phyloP scores from a whole-genome alignment of 495 filamentous ascomycete genomes.

The Choiromyces venosus region DNA sequence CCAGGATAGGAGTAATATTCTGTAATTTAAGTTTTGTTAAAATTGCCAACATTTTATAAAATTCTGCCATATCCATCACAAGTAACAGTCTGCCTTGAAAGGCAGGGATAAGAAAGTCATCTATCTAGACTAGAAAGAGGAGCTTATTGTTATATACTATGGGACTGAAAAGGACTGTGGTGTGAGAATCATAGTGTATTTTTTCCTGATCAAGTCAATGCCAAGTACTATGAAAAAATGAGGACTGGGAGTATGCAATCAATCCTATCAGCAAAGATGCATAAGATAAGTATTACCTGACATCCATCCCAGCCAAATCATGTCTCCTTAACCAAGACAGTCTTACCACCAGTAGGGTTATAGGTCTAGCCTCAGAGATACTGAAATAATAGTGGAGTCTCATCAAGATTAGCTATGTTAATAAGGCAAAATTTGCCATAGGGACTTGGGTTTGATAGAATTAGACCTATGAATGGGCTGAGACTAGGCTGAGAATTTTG shows the following conservation, averaged over 20 bases:
- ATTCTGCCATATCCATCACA: background rate
- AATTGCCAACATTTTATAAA: background rate
- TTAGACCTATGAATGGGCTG: no score
- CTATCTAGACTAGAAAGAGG: background rate
- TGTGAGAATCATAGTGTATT: background rate
- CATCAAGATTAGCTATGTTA: conserved; percentile 4
- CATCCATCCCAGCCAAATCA: conserved; percentile 11
- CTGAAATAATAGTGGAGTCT: conserved; percentile 6
- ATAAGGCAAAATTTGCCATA: background rate
- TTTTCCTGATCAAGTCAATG: background rate
- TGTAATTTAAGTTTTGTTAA: background rate
- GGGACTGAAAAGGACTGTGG: background rate
- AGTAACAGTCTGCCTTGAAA: background rate
- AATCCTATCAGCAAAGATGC: conserved; percentile 12
- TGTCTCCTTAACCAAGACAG: background rate
- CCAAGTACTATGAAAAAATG: conserved; percentile 6
- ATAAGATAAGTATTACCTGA: conserved; percentile 15
- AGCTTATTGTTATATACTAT: conserved; percentile 1
- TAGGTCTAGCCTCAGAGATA: conserved; percentile 10
- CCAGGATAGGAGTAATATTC: background rate
- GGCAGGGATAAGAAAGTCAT: background rate
- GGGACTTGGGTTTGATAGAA: background rate
- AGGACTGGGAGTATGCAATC: background rate
- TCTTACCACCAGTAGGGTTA: conserved; percentile 7
- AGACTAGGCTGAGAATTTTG: conserved; percentile 1